phyloP scores from a whole-genome alignment of 1,139 yeast species.

The Debaryomyces sp. region DNA sequence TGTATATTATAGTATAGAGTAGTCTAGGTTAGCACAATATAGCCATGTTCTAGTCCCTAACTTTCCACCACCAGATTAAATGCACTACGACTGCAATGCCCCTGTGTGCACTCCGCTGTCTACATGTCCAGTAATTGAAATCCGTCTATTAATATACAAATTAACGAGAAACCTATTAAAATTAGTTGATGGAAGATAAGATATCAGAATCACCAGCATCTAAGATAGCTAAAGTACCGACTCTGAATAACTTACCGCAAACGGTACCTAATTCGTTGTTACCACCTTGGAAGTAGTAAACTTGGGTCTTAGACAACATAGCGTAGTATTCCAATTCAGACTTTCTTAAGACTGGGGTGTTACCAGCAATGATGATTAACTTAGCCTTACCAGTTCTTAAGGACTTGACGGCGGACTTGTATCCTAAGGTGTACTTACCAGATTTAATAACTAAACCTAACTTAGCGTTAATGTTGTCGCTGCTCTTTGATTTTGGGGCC shows the following conservation, averaged over 20 bases:
- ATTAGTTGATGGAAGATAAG: conserved; percentile 54
- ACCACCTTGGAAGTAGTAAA: conserved; percentile 99
- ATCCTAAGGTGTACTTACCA: conserved; percentile 99
- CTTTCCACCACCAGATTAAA: no score
- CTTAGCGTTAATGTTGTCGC: conserved; percentile 97
- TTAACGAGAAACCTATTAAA: conserved; percentile 7
- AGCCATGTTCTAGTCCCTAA: no score
- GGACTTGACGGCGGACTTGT: conserved; percentile 98
- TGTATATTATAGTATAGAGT: background rate
- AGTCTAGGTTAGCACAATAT: background rate
- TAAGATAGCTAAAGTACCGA: conserved; percentile 92
- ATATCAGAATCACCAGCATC: conserved; percentile 99
- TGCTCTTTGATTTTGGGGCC: conserved; percentile 95
- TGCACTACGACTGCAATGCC: no score
- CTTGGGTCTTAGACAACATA: conserved; percentile 98
- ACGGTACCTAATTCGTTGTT: conserved; percentile 99
- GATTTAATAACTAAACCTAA: conserved; percentile 98
- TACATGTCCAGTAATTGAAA: conserved; percentile 1
- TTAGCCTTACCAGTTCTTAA: conserved; percentile 99
- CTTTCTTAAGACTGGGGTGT: conserved; percentile 99
- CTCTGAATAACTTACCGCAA: conserved; percentile 99
- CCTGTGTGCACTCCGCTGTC: background rate
- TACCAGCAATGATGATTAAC: conserved; percentile 97
- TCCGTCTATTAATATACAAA: conserved; percentile 18
- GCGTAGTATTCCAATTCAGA: conserved; percentile 99